Evolutionary conservation across 73 alveolate genomes (phyloP), one percentile per base, ranked within the genome.

Genomic region (Paramecium primaurelia): DNA sequence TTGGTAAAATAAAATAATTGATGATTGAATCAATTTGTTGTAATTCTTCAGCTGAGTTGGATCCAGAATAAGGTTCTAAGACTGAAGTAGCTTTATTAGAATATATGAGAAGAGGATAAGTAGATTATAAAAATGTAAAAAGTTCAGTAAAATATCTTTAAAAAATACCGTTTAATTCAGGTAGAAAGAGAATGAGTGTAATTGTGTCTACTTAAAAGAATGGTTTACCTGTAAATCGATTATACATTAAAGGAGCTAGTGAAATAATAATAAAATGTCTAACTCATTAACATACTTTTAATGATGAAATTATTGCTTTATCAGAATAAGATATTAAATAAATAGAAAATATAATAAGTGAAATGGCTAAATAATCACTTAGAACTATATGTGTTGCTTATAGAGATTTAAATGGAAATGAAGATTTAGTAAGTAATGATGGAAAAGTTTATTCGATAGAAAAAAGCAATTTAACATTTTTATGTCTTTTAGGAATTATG

Each of bases 381-480:
- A 95, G 99, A 92, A 96, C 99, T 2, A 42, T 96, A 9, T 64
- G 92, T 26, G 64, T 95, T 58, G 99, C 98, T 32, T 96, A 95
- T 71, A 93, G 86, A 92, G 99, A 96, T 45, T 51, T 94, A 18
- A 45, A 92, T 44, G 86, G 88, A 6, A 59, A 22, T 77, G 94
- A 88, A 69, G 94, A 89, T 47, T 37, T 89, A 10, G 77, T 88
- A 6, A 22, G 86, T 42, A 71, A 71, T 47, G 88, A 89, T 89
- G 94, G 88, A 4, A 75, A 92, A 59, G 77, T 90, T 6, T 95
- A 93, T 58, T 44, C 58, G 26, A 47, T 94, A 3, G 98, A 96
- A 86, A 95, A 92, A 86, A 45, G 80, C 16, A 94, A 87, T 26
- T 83, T 96, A 51, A 89, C 96, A 11, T 94, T 96, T 64, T 58